A percentile compares a stretch with the other conserved stretches of the same genome.
phyloP scores from a whole-genome alignment of 306 rosid genomes.

The Fagus sylvatica region DNA sequence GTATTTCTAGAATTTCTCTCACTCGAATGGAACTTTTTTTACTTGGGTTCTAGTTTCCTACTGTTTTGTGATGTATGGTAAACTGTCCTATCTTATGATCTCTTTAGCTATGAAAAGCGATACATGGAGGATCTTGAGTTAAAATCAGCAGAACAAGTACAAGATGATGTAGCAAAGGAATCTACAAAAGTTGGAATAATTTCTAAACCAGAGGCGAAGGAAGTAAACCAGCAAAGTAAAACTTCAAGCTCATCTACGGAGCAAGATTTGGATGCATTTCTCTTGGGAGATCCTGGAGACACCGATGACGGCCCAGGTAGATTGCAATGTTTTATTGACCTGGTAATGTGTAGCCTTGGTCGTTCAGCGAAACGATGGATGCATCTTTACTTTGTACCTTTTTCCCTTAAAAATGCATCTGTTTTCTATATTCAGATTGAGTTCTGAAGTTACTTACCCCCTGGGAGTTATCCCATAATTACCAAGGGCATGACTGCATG shows the following conservation, averaged over 20 bases:
- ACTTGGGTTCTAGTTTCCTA: conserved; percentile 11
- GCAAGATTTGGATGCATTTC: conserved; percentile 68
- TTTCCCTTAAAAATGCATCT: background rate
- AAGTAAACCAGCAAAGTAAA: conserved; percentile 34
- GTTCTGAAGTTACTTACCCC: background rate
- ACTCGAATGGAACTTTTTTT: background rate
- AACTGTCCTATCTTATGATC: conserved; percentile 20
- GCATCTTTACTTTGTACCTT: background rate
- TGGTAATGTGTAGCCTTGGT: background rate
- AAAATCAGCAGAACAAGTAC: conserved; percentile 37
- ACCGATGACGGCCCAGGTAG: conserved; percentile 61
- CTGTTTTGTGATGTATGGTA: conserved; percentile 14
- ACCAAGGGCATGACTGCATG: background rate
- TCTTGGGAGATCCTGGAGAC: conserved; percentile 55
- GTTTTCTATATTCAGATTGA: background rate
- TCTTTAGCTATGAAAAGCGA: conserved; percentile 57
- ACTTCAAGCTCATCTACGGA: conserved; percentile 41
- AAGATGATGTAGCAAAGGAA: conserved; percentile 39
- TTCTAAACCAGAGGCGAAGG: conserved; percentile 38
- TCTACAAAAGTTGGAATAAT: conserved; percentile 37
- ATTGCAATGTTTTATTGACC: conserved; percentile 2
- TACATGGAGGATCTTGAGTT: conserved; percentile 45
- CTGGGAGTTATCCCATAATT: background rate
- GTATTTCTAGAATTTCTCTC: conserved; percentile 8
- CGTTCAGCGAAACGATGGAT: background rate